Percentiles rank a stretch among this genome's conserved stretches.
Evolutionary conservation across 768 basidiomycete genomes (phyloP).

Genomic region (Podaxis sp.): DNA sequence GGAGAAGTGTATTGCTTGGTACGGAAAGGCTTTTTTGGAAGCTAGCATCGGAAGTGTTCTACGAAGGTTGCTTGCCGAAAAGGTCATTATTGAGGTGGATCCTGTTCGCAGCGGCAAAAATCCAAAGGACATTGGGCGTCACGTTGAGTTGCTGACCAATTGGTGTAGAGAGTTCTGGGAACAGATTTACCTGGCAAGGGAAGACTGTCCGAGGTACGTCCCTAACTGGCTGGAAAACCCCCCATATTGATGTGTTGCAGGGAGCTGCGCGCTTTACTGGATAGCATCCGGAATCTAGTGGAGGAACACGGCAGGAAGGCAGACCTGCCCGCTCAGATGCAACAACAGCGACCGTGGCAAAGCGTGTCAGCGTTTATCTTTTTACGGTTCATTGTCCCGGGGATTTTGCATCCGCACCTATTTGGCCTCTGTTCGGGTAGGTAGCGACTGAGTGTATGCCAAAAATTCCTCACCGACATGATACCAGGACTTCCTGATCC

Average conservation of each 20-base stretch:
- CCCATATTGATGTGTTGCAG: conserved; percentile 31
- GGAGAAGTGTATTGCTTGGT: conserved; percentile 77
- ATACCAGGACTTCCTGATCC: conserved; percentile 57
- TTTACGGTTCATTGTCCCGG: conserved; percentile 85
- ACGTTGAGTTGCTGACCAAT: conserved; percentile 61
- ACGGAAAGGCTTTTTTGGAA: conserved; percentile 78
- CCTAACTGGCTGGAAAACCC: not conserved
- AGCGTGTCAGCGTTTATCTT: conserved; percentile 89
- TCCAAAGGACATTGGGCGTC: conserved; percentile 58
- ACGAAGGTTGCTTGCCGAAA: conserved; percentile 65
- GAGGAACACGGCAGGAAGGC: conserved; percentile 56
- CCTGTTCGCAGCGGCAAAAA: conserved; percentile 62
- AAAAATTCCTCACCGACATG: conserved; percentile 8
- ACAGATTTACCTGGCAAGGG: conserved; percentile 69
- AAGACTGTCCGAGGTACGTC: conserved; percentile 72
- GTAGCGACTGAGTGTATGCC: conserved; percentile 10
- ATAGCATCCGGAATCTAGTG: conserved; percentile 66
- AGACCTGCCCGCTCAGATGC: conserved; percentile 34
- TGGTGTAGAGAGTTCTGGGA: conserved; percentile 85
- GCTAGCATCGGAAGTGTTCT: conserved; percentile 71
- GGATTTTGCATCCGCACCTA: conserved; percentile 82
- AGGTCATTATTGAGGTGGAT: conserved; percentile 79
- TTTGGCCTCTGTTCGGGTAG: conserved; percentile 75
- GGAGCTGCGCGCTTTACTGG: conserved; percentile 68
- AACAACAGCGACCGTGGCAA: conserved; percentile 65